phyloP scores from a whole-genome alignment of 352 stramenopile species.

The Phytophthora pinifolia region DNA sequence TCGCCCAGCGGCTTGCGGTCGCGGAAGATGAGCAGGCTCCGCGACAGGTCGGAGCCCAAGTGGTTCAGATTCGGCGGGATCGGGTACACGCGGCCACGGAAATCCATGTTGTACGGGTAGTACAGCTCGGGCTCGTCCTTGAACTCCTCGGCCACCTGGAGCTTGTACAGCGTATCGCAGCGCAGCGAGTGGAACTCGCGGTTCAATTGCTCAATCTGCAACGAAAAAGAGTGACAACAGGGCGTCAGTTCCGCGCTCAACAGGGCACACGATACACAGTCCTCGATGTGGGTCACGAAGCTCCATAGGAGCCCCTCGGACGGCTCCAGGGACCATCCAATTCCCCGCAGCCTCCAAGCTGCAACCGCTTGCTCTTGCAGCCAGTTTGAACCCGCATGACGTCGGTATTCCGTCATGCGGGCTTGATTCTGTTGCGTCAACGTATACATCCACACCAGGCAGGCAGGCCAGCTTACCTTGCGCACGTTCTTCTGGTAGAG shows the following conservation, averaged over 20 bases:
- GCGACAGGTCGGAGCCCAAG: slow-evolving; percentile 98
- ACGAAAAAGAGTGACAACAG: slow-evolving; percentile 6
- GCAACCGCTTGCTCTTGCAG: slow-evolving; percentile 66
- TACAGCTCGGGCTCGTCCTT: slow-evolving; percentile 96
- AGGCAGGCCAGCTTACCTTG: slow-evolving; percentile 68
- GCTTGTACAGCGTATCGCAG: slow-evolving; percentile 95
- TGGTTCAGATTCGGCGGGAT: slow-evolving; percentile 99
- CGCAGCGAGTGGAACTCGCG: slow-evolving; percentile 93
- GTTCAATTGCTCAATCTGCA: slow-evolving; percentile 79
- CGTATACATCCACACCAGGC: slow-evolving; percentile 2
- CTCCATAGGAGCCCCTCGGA: slow-evolving; percentile 28
- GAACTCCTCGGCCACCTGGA: slow-evolving; percentile 96
- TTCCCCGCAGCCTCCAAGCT: slow-evolving; percentile 26
- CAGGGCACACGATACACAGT: background rate
- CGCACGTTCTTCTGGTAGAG: slow-evolving; percentile 67
- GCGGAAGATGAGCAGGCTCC: slow-evolving; percentile 95
- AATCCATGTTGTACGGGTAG: slow-evolving; percentile 99
- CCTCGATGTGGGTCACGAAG: slow-evolving; percentile 35
- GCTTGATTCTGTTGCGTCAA: slow-evolving; percentile 83
- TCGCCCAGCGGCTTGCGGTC: slow-evolving; percentile 94
- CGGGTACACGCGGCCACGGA: slow-evolving; percentile 98
- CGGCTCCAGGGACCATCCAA: slow-evolving; percentile 14
- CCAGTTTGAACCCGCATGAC: slow-evolving; percentile 86
- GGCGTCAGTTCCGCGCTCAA: slow-evolving; percentile 7
- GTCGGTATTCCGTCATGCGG: slow-evolving; percentile 49